Percentiles rank a stretch among this genome's conserved stretches.
These are phyloP conservation scores for Camelina sativa DNA, from an alignment of 345 rosid genomes.

Conservation along the genomic window DNA sequence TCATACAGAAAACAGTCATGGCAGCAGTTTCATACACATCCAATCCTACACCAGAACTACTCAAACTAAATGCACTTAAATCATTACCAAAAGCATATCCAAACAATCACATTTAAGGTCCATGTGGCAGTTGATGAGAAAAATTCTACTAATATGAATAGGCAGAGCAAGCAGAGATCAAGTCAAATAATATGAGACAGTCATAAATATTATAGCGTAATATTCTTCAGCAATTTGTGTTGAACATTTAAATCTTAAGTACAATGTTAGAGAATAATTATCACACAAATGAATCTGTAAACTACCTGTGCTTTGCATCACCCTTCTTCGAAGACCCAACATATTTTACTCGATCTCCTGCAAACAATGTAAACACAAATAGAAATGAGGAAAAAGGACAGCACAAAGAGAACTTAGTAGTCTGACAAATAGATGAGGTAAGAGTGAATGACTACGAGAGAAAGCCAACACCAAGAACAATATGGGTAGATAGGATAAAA, in stretches of 20 bases:
- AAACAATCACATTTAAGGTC: too few relatives aligned
- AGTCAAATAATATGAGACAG: slow-evolving; percentile 4
- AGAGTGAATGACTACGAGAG: slow-evolving; percentile 25
- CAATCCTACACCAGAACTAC: slow-evolving; percentile 6
- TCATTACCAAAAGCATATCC: too few relatives aligned
- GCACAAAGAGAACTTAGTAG: slow-evolving; percentile 17
- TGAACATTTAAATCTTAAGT: neutral
- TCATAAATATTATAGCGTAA: neutral
- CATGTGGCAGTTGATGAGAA: too few relatives aligned
- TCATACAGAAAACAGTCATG: neutral
- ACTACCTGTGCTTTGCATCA: slow-evolving; percentile 75
- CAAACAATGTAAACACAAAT: slow-evolving; percentile 12
- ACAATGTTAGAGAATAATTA: neutral
- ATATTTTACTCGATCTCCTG: slow-evolving; percentile 95
- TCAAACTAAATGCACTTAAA: neutral
- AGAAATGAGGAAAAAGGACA: slow-evolving; percentile 18
- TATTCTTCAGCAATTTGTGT: neutral
- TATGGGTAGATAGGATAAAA: slow-evolving; percentile 7
- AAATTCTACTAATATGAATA: neutral
- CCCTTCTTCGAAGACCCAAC: slow-evolving; percentile 59
- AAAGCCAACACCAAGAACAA: slow-evolving; percentile 20
- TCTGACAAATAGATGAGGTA: slow-evolving; percentile 22
- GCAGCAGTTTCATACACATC: slow-evolving; percentile 24
- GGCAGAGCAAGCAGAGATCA: slow-evolving; percentile 10
- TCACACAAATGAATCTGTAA: slow-evolving; percentile 19